phyloP scores from a whole-genome alignment of 257 asterid species.

The Hygrophila difformis region DNA sequence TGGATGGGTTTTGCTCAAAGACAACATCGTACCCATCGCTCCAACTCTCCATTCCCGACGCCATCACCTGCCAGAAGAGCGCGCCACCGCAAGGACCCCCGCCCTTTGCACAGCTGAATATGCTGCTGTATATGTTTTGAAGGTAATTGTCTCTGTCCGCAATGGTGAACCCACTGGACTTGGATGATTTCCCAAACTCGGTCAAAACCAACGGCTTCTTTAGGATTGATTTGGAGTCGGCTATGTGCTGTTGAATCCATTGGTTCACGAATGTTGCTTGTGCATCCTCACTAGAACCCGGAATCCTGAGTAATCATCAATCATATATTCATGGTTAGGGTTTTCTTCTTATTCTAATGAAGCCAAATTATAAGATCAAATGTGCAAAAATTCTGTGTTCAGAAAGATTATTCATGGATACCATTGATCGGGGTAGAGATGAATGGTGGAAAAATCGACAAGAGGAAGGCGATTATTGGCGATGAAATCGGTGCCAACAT shows the following conservation, averaged over 20 bases:
- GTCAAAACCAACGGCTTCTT: constrained; percentile 17
- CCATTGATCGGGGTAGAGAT: constrained; percentile 39
- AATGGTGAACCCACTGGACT: constrained; percentile 16
- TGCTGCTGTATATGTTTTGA: too few relatives aligned
- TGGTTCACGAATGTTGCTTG: constrained; percentile 18
- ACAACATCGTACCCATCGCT: constrained; percentile 23
- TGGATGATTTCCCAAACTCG: too few relatives aligned
- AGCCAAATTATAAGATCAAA: neutral
- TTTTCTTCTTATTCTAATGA: neutral
- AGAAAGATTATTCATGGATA: constrained; percentile 11
- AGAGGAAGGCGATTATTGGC: constrained; percentile 18
- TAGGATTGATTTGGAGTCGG: constrained; percentile 17
- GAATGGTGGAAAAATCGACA: constrained; percentile 40
- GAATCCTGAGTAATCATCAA: neutral
- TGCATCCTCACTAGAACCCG: constrained; percentile 9
- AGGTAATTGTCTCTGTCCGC: constrained; percentile 11
- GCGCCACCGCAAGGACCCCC: constrained; percentile 23
- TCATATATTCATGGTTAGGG: neutral
- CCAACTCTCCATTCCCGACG: constrained; percentile 21
- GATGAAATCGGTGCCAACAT: constrained; percentile 34
- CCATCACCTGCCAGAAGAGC: constrained; percentile 26
- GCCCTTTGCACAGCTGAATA: constrained; percentile 16
- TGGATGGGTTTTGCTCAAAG: constrained; percentile 21
- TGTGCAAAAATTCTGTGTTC: too few relatives aligned
- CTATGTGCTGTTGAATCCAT: constrained; percentile 21